phyloP scores from a whole-genome alignment of 306 rosid genomes.

The Sesbania bispinosa region DNA sequence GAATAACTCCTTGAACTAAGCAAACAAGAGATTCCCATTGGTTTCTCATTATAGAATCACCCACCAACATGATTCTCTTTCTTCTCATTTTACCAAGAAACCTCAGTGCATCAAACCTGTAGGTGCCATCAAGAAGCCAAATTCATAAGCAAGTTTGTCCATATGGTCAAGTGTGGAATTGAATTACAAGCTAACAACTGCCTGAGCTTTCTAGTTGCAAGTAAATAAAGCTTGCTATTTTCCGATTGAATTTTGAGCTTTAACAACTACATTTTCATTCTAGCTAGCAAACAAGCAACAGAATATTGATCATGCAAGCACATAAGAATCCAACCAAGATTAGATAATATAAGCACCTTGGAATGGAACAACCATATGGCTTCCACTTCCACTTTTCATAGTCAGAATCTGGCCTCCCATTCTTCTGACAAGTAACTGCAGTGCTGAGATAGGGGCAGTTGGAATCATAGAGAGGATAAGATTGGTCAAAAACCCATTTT shows the following conservation, averaged over 20 bases:
- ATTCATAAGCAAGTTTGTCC: neutral
- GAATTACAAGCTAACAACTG: neutral
- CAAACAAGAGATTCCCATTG: slow-evolving; percentile 99
- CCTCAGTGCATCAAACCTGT: slow-evolving; percentile 83
- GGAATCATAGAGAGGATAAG: slow-evolving; percentile 87
- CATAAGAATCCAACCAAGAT: slow-evolving; percentile 1
- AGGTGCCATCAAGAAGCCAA: slow-evolving; percentile 20
- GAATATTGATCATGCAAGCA: slow-evolving; percentile 5
- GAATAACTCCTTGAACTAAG: slow-evolving; percentile 86
- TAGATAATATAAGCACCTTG: slow-evolving; percentile 46
- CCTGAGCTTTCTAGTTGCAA: neutral
- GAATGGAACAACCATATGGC: slow-evolving; percentile 73
- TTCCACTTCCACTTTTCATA: slow-evolving; percentile 97
- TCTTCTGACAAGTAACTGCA: slow-evolving; percentile 81
- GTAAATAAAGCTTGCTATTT: neutral
- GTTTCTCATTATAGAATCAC: slow-evolving; percentile 96
- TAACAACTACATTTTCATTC: neutral
- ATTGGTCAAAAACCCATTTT: slow-evolving; percentile 80
- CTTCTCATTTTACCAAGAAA: slow-evolving; percentile 84
- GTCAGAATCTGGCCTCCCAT: slow-evolving; percentile 95
- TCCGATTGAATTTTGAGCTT: slow-evolving; percentile 8
- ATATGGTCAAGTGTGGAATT: neutral
- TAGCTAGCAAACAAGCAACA: neutral
- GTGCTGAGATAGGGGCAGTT: slow-evolving; percentile 80
- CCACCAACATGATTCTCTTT: slow-evolving; percentile 91